Percentiles rank a stretch among this genome's conserved stretches.
Conservation (phyloP, 139 green algal species). For the Micractinium sp. region DNA sequence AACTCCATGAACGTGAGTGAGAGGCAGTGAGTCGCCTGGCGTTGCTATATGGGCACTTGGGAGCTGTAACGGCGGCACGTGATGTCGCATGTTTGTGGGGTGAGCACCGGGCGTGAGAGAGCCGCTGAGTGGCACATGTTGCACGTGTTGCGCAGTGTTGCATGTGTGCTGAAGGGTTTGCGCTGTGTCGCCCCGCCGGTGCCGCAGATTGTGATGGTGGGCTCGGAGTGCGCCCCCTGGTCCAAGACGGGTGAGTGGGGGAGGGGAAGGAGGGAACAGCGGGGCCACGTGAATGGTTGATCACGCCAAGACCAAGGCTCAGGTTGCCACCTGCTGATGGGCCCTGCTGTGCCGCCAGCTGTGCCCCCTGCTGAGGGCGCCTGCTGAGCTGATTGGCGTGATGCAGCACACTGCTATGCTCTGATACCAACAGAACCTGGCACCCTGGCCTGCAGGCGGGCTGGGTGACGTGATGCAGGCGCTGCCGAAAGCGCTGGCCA, state of each 20-base stretch:
- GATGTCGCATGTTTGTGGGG: too few species aligned
- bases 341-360: too few species aligned
- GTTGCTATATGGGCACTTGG: too few species aligned
- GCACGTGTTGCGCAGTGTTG: neutral
- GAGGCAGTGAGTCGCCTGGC: neutral
- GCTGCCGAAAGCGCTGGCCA: conserved; percentile 88
- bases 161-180: too few species aligned
- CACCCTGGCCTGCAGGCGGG: conserved; percentile 64
- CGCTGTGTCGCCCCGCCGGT: too few species aligned
- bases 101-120: too few species aligned
- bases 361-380: neutral
- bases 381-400: too few species aligned
- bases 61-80: too few species aligned
- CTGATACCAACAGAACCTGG: too few species aligned
- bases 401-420: too few species aligned
- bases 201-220: conserved; percentile 89
- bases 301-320: neutral
- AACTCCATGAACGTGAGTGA: neutral
- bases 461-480: conserved; percentile 96
- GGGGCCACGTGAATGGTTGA: neutral
- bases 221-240: conserved; percentile 94
- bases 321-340: neutral
- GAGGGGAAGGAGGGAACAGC: neutral
- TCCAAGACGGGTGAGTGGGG: conserved; percentile 86
- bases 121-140: too few species aligned